Base-by-base conservation (phyloP, 2,329 filamentous ascomycete genomes). In the Cytospora chrysosperma region DNA sequence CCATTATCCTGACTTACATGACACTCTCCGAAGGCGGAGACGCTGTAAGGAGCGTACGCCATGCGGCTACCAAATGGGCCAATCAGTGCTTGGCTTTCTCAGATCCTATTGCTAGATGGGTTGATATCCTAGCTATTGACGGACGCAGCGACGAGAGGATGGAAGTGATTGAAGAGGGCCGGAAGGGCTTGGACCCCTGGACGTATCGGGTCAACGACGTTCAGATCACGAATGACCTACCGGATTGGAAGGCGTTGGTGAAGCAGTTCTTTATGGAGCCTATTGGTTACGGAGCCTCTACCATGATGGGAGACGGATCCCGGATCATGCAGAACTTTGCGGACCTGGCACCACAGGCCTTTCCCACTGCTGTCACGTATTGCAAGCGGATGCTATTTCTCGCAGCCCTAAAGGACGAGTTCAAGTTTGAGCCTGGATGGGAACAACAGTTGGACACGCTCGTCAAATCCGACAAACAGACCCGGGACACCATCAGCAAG, bases 151-250 rank as follows among this genome's bases (percentile, higher is more conserved):
- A 86, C 57, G 90, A 93, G 72, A 85, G 90, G 53, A 89, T 88
- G 65, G 94, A 98, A 72, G 88, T 98, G 3, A 77, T 91, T 1
- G 95, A 99, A 72, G 94, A 98, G 77, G 95, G 93, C 1, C 88
- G 87, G 66, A 93, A 92, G 74, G 95, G 95, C 0, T 81, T 97
- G 4, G 92, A 97, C 70, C 85, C 85, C 15, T 84, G 82, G 82
- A 82, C 78, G 0, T 79, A 81, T 64, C 77, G 76, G 59, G 77
- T 77, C 26, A 79, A 83, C 49, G 76, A 79, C 49, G 78, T 75
- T n/a, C 71, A 70, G 40, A 75, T 75, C 49, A 72, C 77, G 3
- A 72, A 64, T 58, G 66, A 65, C 51, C 73, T 83, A 19, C 85
- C 81, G 1, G 76, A 82, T 65, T 88, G 81, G 85, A 76, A 72